Percentiles rank a stretch among this genome's conserved stretches.
phyloP scores from a whole-genome alignment of 345 rosid genomes.

The Reutealis trisperma region DNA sequence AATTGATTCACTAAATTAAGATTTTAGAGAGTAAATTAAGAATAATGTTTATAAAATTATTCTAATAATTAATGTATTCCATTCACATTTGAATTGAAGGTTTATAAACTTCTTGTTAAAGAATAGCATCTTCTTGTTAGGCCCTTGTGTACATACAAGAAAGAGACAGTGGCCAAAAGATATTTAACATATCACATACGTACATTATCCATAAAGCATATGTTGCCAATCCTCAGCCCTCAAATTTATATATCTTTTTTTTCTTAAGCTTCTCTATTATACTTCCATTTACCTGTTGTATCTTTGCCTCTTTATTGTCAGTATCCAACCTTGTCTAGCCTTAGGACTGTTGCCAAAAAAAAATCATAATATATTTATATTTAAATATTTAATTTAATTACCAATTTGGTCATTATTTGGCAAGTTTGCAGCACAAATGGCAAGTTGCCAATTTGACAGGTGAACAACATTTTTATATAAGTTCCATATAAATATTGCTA shows the following conservation, averaged over 20 bases:
- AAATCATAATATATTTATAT: too few relatives aligned
- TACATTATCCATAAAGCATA: conserved; percentile 22
- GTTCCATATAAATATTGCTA: too few relatives aligned
- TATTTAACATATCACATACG: neutral
- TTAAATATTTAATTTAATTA: too few relatives aligned
- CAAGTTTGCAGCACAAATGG: too few relatives aligned
- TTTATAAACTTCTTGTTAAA: neutral
- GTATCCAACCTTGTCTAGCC: neutral
- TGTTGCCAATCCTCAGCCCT: neutral
- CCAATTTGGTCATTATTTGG: too few relatives aligned
- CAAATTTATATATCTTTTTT: neutral
- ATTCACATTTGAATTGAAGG: conserved; percentile 5
- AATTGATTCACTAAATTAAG: too few relatives aligned
- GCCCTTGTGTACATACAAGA: conserved; percentile 10
- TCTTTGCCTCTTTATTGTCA: neutral
- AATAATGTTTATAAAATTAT: too few relatives aligned
- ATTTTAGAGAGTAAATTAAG: too few relatives aligned
- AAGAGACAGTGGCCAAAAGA: conserved; percentile 8
- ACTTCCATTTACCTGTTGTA: neutral
- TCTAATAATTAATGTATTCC: neutral
- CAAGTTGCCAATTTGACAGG: too few relatives aligned
- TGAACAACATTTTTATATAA: too few relatives aligned
- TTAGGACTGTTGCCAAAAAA: too few relatives aligned
- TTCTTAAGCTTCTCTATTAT: neutral
- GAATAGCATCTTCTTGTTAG: conserved; percentile 1